A percentile compares a stretch with the other conserved stretches of the same genome.
These are phyloP conservation scores for Ramalina intermedia DNA, from an alignment of 495 filamentous ascomycete species.

Conservation along the genomic window DNA sequence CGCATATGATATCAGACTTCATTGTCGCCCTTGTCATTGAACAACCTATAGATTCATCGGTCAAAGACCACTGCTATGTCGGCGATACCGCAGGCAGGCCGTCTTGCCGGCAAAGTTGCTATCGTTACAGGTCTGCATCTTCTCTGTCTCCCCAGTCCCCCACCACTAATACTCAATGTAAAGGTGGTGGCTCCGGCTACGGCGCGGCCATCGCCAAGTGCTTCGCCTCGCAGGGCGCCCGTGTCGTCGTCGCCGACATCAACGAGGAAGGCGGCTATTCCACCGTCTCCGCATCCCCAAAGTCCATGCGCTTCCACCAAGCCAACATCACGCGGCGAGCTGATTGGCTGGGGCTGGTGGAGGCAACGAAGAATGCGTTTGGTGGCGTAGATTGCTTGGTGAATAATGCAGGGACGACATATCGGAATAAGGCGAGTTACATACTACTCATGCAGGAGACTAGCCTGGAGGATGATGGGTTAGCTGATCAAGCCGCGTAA, in stretches of 20 bases:
- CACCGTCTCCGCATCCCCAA: constrained; percentile 27
- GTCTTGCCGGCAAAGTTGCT: constrained; percentile 32
- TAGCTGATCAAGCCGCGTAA: background rate
- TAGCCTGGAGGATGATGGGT: too few species aligned
- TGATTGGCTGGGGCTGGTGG: constrained; percentile 35
- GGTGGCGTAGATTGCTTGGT: constrained; percentile 43
- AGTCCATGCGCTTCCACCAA: constrained; percentile 29
- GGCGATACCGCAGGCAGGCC: constrained; percentile 6
- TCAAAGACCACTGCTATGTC: background rate
- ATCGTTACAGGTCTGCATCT: constrained; percentile 23
- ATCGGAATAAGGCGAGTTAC: constrained; percentile 43
- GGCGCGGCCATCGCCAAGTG: constrained; percentile 41
- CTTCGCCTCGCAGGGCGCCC: constrained; percentile 43
- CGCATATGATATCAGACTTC: too few species aligned
- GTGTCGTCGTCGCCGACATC: constrained; percentile 45
- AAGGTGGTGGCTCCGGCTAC: constrained; percentile 43
- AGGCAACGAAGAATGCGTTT: constrained; percentile 31
- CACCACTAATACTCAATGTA: constrained; percentile 4
- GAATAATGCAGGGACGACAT: constrained; percentile 60
- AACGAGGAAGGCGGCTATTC: constrained; percentile 36
- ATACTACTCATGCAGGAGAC: background rate
- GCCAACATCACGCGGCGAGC: constrained; percentile 35
- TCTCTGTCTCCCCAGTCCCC: too few species aligned
- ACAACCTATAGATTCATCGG: too few species aligned
- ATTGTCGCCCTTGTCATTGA: too few species aligned